A percentile compares a stretch with the other conserved stretches of the same genome.
Conservation (phyloP, 2,329 filamentous ascomycete genomes). For the Juglanconis sp. region DNA sequence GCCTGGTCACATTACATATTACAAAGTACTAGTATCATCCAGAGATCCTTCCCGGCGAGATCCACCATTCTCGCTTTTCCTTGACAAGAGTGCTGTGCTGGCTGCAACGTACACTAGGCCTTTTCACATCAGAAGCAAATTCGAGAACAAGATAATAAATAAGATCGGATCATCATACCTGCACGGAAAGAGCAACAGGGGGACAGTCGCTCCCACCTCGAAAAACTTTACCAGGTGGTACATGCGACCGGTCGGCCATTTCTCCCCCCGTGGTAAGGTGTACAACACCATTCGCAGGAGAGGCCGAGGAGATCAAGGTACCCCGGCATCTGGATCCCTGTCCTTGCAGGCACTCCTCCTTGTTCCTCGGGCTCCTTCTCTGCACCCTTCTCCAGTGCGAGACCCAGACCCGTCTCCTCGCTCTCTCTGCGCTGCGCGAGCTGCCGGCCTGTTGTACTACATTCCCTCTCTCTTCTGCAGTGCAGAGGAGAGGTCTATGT, state of each 20-base stretch:
- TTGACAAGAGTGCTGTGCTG: background rate
- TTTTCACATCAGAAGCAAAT: background rate
- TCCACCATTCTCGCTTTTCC: background rate
- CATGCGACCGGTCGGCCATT: background rate
- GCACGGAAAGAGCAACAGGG: background rate
- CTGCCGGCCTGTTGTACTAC: background rate
- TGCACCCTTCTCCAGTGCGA: too few species aligned
- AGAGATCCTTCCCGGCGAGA: background rate
- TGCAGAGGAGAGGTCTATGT: background rate
- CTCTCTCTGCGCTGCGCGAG: too few species aligned
- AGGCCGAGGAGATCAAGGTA: slow-evolving; percentile 7
- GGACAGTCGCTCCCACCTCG: background rate
- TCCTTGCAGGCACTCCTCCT: background rate
- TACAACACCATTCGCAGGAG: slow-evolving; percentile 5
- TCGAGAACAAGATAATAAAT: too few species aligned
- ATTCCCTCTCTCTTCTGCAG: background rate
- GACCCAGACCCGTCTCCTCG: too few species aligned
- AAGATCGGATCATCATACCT: background rate
- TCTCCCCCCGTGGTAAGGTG: background rate
- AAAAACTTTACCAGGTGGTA: background rate
- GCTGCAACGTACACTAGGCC: background rate
- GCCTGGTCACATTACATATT: too few species aligned
- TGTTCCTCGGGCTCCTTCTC: background rate
- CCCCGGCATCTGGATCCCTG: slow-evolving; percentile 5
- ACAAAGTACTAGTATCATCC: too few species aligned